Percentiles rank a stretch among this genome's conserved stretches.
Conservation (phyloP, 495 filamentous ascomycete genomes). For the Aspergillus sclerotiicarbonarius region DNA sequence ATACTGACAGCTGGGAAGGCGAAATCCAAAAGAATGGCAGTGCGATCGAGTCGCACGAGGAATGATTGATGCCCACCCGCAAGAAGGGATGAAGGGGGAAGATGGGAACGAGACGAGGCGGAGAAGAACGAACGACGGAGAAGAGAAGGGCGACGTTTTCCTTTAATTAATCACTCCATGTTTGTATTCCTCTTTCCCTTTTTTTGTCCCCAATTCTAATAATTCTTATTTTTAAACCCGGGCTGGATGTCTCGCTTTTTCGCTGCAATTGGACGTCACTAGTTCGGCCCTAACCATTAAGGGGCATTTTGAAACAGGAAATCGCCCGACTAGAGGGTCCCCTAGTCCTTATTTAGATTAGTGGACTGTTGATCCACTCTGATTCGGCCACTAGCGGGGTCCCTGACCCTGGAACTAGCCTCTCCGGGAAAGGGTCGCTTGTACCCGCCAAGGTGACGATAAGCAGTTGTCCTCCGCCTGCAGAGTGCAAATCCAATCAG, state of each 20-base stretch:
- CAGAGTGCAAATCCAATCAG: background rate
- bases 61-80: constrained; percentile 16
- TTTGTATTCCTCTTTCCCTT: background rate
- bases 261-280: constrained; percentile 1
- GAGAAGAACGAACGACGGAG: constrained; percentile 12
- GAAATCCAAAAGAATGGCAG: constrained; percentile 33
- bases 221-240: constrained; percentile 1
- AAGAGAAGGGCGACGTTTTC: constrained; percentile 9
- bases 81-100: constrained; percentile 11
- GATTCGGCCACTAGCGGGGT: background rate
- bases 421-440: background rate
- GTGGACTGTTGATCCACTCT: background rate
- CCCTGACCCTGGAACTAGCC: constrained; percentile 6
- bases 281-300: constrained; percentile 11
- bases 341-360: background rate
- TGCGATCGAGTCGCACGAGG: constrained; percentile 34
- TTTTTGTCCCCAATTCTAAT: constrained; percentile 1
- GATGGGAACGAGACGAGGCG: constrained; percentile 11
- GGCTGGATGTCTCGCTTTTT: constrained; percentile 1
- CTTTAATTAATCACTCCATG: constrained; percentile 5
- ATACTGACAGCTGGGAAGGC: constrained; percentile 5
- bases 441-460: background rate
- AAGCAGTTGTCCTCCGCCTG: background rate
- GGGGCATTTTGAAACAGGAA: constrained; percentile 15
- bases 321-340: background rate